Evolutionary conservation across 1,284 basidiomycete species (phyloP).

Genomic region (Pyrrhoderma noxium): DNA sequence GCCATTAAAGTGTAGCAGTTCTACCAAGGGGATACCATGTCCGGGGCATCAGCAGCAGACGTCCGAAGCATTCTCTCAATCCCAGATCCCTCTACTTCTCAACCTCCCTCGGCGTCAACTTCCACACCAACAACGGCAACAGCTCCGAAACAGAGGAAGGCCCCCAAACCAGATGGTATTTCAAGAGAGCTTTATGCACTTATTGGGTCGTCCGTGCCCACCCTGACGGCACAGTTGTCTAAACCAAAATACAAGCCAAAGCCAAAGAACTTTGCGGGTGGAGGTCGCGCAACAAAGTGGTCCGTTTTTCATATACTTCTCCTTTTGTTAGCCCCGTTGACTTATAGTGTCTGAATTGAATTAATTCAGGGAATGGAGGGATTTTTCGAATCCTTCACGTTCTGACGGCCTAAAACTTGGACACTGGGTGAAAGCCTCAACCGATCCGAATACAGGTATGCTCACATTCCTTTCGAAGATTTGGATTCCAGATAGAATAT

Average conservation of each 20-base stretch:
- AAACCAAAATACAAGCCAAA: conserved; percentile 86
- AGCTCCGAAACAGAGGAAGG: conserved; percentile 25
- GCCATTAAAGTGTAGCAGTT: no score
- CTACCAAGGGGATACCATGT: no score
- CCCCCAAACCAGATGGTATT: conserved; percentile 86
- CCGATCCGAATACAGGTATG: conserved; percentile 48
- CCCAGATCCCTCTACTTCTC: conserved; percentile 36
- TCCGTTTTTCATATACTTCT: no score
- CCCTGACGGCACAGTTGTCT: conserved; percentile 65
- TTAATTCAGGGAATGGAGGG: conserved; percentile 77
- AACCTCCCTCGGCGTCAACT: conserved; percentile 35
- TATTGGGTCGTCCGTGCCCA: conserved; percentile 87
- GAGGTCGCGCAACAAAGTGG: conserved; percentile 54
- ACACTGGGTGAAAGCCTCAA: conserved; percentile 64
- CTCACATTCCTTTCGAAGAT: neutral
- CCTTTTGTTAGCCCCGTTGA: no score
- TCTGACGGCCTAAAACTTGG: conserved; percentile 50
- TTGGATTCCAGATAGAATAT: neutral
- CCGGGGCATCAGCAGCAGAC: conserved; percentile 62
- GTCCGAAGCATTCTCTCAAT: conserved; percentile 76
- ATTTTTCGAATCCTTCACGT: conserved; percentile 63
- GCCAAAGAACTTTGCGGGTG: conserved; percentile 56
- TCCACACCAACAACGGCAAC: conserved; percentile 31
- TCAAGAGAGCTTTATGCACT: conserved; percentile 89
- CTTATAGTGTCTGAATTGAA: no score